Conservation (phyloP, 768 basidiomycete species). For the Mycena metata region DNA sequence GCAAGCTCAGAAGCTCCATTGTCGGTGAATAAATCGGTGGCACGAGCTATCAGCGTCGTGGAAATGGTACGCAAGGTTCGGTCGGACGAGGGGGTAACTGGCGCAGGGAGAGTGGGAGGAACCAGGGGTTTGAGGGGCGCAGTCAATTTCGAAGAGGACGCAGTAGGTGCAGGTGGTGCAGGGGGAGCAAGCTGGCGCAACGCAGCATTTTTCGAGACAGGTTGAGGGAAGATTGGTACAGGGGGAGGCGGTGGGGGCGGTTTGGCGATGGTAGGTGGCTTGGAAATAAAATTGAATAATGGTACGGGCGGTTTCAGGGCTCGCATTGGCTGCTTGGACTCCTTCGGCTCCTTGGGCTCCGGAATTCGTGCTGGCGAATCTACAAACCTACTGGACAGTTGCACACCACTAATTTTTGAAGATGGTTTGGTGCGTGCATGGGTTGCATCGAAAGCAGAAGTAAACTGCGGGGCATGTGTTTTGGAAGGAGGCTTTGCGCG, state of each 20-base stretch:
- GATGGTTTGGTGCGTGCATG: slow-evolving; percentile 17
- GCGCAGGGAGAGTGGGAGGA: slow-evolving; percentile 34
- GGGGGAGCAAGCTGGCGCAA: slow-evolving; percentile 32
- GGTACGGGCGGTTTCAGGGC: slow-evolving; percentile 35
- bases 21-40: slow-evolving; percentile 67
- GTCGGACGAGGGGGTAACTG: slow-evolving; percentile 46
- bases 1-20: slow-evolving; percentile 64
- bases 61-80: slow-evolving; percentile 60
- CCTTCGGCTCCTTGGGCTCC: slow-evolving; percentile 8
- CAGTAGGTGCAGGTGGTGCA: slow-evolving; percentile 27
- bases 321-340: slow-evolving; percentile 15
- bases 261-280: neutral
- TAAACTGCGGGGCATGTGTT: slow-evolving; percentile 29
- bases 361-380: slow-evolving; percentile 10
- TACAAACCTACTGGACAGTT: neutral
- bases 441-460: slow-evolving; percentile 26
- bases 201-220: slow-evolving; percentile 20
- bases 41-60: slow-evolving; percentile 64
- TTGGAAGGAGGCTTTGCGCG: slow-evolving; percentile 12
- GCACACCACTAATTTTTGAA: slow-evolving; percentile 3
- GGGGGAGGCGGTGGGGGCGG: slow-evolving; percentile 22
- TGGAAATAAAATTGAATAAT: slow-evolving; percentile 21
- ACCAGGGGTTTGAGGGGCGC: slow-evolving; percentile 31
- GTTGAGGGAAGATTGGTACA: slow-evolving; percentile 22
- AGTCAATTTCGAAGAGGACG: slow-evolving; percentile 29